Conservation (phyloP, 371 early-diverging fungal species). For the Dichotomocladium elegans region DNA sequence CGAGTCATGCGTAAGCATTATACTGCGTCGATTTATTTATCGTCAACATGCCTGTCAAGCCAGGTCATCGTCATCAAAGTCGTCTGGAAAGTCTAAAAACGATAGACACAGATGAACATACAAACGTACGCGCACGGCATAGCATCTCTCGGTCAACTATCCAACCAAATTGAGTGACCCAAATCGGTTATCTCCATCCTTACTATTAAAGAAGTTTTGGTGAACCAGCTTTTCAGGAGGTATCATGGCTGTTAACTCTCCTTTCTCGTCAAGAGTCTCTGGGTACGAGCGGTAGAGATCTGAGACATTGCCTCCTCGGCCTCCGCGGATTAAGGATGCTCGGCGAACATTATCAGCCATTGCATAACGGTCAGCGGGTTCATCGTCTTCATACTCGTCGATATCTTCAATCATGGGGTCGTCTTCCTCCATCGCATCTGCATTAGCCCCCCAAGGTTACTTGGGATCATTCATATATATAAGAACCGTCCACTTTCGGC, state of each 20-base stretch:
- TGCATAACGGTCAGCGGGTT: neutral
- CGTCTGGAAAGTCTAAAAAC: conserved; percentile 7
- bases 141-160: too few species aligned
- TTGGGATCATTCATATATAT: too few species aligned
- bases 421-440: conserved; percentile 3
- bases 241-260: conserved; percentile 3
- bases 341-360: neutral
- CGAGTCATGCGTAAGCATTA: too few species aligned
- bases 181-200: neutral
- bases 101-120: neutral
- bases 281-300: neutral
- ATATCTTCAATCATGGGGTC: conserved; percentile 6
- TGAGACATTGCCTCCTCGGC: neutral
- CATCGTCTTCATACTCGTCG: conserved; percentile 3
- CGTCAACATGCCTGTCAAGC: neutral
- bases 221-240: conserved; percentile 14
- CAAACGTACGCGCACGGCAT: neutral
- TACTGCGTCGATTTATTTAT: neutral
- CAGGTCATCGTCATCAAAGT: conserved; percentile 13
- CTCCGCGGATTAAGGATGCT: neutral
- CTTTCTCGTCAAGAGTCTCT: conserved; percentile 12
- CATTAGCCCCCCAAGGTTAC: too few species aligned
- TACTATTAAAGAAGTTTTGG: conserved; percentile 14
- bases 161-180: neutral
- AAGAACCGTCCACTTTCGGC: too few species aligned